phyloP scores from a whole-genome alignment of 371 early-diverging fungal species.

The Rozella allomycis region DNA sequence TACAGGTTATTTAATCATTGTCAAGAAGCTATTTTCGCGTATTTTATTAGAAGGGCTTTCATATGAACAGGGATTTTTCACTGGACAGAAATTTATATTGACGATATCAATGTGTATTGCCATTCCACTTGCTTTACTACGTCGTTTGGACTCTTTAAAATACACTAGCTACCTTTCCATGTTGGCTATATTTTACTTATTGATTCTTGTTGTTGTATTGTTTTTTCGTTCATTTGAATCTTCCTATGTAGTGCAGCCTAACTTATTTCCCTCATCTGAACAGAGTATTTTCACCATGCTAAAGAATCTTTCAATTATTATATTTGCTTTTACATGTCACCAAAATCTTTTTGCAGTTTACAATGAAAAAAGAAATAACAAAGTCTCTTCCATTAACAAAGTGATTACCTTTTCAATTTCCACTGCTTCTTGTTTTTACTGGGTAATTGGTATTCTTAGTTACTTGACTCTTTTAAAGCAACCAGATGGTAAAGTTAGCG shows the following conservation, averaged over 20 bases:
- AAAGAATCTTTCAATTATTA: conserved; percentile 77
- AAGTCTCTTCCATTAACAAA: conserved; percentile 29
- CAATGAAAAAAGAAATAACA: conserved; percentile 73
- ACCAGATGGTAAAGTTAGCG: too few species aligned
- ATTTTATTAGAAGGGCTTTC: too few species aligned
- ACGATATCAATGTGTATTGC: too few species aligned
- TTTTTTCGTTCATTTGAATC: conserved; percentile 32
- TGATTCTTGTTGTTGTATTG: conserved; percentile 60
- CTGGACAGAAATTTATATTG: too few species aligned
- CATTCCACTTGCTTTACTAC: conserved; percentile 23
- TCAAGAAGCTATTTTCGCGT: conserved; percentile 78
- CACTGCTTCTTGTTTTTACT: conserved; percentile 58
- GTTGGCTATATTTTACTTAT: conserved; percentile 65
- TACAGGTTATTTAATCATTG: conserved; percentile 93
- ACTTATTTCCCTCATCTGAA: conserved; percentile 10
- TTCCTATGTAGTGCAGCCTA: conserved; percentile 13
- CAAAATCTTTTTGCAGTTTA: conserved; percentile 85
- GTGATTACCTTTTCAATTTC: conserved; percentile 53
- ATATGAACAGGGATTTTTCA: too few species aligned
- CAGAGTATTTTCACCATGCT: conserved; percentile 37
- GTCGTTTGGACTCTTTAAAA: conserved; percentile 73
- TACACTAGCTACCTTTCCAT: conserved; percentile 86
- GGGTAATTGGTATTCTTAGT: conserved; percentile 70
- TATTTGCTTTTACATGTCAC: conserved; percentile 98
- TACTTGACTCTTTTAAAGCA: conserved; percentile 93